Evolutionary conservation across 371 early-diverging fungal species (phyloP).

Genomic region (Syncephalastrum racemosum): DNA sequence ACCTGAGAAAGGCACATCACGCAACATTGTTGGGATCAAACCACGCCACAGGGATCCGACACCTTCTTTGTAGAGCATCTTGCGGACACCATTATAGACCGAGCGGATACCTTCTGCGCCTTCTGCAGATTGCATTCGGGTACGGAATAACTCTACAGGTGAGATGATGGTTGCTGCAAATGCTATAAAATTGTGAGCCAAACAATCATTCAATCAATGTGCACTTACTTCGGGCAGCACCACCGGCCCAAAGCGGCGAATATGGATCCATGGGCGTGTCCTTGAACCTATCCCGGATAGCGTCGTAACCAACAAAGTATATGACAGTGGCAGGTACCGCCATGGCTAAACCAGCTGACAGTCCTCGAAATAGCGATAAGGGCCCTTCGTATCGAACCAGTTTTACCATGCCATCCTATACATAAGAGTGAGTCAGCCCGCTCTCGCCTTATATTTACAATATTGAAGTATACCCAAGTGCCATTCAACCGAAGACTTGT

Average conservation of each 20-base stretch:
- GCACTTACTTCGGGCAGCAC: conserved; percentile 73
- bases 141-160: conserved; percentile 90
- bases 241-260: conserved; percentile 82
- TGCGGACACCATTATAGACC: conserved; percentile 42
- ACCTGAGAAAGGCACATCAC: conserved; percentile 51
- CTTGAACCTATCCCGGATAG: conserved; percentile 62
- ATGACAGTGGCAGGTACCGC: conserved; percentile 91
- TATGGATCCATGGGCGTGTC: conserved; percentile 33
- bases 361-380: conserved; percentile 83
- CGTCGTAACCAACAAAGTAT: conserved; percentile 95
- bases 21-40: conserved; percentile 45
- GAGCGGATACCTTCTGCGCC: conserved; percentile 41
- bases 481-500: conserved; percentile 23
- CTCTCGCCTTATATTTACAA: background rate
- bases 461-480: conserved; percentile 26
- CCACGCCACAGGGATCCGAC: conserved; percentile 76
- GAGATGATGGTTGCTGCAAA: conserved; percentile 81
- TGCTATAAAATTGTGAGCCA: conserved; percentile 36
- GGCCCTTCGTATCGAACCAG: conserved; percentile 85
- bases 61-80: conserved; percentile 68
- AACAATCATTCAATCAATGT: background rate
- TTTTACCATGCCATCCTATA: conserved; percentile 75
- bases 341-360: conserved; percentile 86
- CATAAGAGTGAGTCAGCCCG: background rate
- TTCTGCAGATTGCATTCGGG: conserved; percentile 81